Evolutionary conservation across 768 basidiomycete species (phyloP), one percentile per base, ranked within the genome.

Genomic region (Rhodotorula toruloides): DNA sequence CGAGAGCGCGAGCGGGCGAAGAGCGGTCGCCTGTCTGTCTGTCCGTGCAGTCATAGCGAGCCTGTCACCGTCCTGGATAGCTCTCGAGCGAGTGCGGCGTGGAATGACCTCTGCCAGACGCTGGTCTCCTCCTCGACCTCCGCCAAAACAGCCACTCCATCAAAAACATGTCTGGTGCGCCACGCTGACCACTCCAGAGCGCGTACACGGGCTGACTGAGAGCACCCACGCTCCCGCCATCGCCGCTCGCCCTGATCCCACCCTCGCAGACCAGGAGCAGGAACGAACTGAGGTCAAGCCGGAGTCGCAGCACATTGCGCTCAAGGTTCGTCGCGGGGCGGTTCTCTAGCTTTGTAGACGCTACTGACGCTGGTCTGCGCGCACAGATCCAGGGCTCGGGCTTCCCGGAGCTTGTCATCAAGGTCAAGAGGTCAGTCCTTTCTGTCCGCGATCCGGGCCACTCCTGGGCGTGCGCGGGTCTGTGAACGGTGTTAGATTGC

Each of bases 1-100:
- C 16, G 63, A 50, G 50, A 77, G 69, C 10, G 55, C 34, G 16
- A 79, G 37, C 2, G 74, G 72, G 29, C 79, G 69, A 14, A 75
- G 57, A 2, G 56, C 73, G 12, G 65, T 61, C 0, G 74, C 29
- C 17, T 53, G 19, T 34, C 78, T 66, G 42, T 57, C 42, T 31
- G 40, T 46, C 11, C 63, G 52, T 1, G 25, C 22, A 13, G 9
- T 13, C 39, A 52, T 47, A 25, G 44, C 11, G 29, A n/a, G n/a
- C n/a, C n/a, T n/a, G n/a, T n/a, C n/a, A n/a, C n/a, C n/a, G n/a
- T n/a, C n/a, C n/a, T n/a, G n/a, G n/a, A n/a, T n/a, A n/a, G n/a
- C 8, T 29, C 47, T 34, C 40, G 31, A 32, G 31, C 10, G 48
- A n/a, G n/a, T n/a, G n/a, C n/a, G 44, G 11, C 44, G 44, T 10